A percentile compares a stretch with the other conserved stretches of the same genome.
Conservation (phyloP, 306 rosid genomes). For the Cyclanthera cordifolia region DNA sequence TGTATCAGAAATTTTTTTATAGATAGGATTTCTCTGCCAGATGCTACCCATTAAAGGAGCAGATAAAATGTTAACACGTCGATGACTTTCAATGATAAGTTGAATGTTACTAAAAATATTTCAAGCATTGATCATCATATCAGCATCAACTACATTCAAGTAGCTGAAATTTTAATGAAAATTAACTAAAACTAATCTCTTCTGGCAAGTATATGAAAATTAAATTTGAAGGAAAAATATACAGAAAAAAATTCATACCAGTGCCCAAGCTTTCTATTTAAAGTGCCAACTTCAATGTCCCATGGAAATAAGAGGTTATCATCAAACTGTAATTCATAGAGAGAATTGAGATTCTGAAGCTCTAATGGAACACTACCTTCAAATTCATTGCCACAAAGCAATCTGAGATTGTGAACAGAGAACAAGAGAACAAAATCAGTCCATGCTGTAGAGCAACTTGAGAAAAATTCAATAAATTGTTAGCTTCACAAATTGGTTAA, state of each 20-base stretch:
- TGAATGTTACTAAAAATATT: neutral
- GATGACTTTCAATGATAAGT: constrained; percentile 3
- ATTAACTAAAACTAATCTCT: neutral
- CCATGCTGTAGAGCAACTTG: neutral
- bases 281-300: constrained; percentile 25
- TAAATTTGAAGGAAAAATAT: neutral
- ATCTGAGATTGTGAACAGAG: constrained; percentile 27
- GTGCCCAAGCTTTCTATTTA: constrained; percentile 57
- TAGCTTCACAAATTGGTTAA: neutral
- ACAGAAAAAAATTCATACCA: constrained; percentile 24
- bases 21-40: constrained; percentile 40
- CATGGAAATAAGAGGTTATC: constrained; percentile 29
- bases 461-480: neutral
- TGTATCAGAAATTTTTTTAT: constrained; percentile 21
- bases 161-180: neutral
- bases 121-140: neutral
- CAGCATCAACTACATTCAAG: neutral
- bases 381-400: constrained; percentile 48
- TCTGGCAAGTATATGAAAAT: neutral
- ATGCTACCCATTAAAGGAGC: constrained; percentile 39
- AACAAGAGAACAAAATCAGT: constrained; percentile 16
- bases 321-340: constrained; percentile 29
- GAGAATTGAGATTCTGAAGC: constrained; percentile 28
- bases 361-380: constrained; percentile 40
- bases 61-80: constrained; percentile 12